Conservation (phyloP, 306 rosid genomes). For the Vigna nakashimae region DNA sequence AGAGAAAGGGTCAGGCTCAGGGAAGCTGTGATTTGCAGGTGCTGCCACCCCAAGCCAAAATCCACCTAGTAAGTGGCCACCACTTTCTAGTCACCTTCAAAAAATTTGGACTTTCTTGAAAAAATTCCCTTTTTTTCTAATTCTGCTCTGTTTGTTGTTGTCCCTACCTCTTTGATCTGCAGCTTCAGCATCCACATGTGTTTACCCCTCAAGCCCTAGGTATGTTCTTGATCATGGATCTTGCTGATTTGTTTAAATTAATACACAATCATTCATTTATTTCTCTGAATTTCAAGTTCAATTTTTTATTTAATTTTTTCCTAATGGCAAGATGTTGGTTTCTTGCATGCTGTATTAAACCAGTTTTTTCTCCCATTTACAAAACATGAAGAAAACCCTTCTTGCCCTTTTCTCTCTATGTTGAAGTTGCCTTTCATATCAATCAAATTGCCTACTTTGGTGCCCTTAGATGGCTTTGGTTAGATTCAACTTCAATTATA, state of each 20-base stretch:
- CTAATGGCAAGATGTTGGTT: neutral
- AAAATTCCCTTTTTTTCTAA: slow-evolving; percentile 35
- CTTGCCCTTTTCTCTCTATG: neutral
- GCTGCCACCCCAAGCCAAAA: slow-evolving; percentile 54
- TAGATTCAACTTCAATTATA: slow-evolving; percentile 35
- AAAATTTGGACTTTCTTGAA: neutral
- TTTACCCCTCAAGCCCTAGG: slow-evolving; percentile 79
- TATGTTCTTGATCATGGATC: slow-evolving; percentile 45
- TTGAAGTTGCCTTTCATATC: neutral
- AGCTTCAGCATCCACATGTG: slow-evolving; percentile 76
- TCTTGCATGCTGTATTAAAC: slow-evolving; percentile 13
- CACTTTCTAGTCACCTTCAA: neutral
- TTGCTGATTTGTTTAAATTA: neutral
- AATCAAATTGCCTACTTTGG: slow-evolving; percentile 15
- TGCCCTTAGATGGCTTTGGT: neutral
- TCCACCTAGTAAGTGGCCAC: slow-evolving; percentile 65
- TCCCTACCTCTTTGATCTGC: slow-evolving; percentile 44
- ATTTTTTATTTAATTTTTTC: neutral
- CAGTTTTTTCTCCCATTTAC: neutral
- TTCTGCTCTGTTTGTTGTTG: neutral
- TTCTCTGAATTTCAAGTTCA: neutral
- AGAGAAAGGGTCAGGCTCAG: slow-evolving; percentile 66
- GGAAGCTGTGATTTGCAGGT: slow-evolving; percentile 86
- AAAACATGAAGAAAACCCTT: neutral
- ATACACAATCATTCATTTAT: neutral